Base-by-base conservation (phyloP, 169 alveolate species). In the Plasmodium gonderi region DNA sequence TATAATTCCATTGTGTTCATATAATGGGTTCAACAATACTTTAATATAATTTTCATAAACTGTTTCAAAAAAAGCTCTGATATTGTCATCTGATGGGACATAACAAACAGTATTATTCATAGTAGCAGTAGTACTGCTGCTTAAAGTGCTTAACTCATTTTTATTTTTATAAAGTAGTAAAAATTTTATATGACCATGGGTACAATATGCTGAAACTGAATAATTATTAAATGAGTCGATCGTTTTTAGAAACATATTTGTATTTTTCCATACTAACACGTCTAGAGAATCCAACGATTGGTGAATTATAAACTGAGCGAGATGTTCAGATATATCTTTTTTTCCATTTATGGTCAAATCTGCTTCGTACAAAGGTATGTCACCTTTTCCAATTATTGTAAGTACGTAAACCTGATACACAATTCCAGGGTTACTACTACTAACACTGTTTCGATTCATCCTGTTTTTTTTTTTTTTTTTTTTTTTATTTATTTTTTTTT, bases 301-400 rank as follows among this genome's bases (percentile, higher is more conserved):
- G 45, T 97, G 98, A 23, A 97, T 96, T 49, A 97, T 97, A 81
- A 97, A 97, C 47, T 97, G 97, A 47, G 97, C 96, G 36, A 96
- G 92, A 80, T 97, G 98, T 65, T 98, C 97, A 31, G 98, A 96
- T 78, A 96, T 97, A 11, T 95, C 96, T 33, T 97, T 90, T 90
- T 95, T 91, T 3, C 98, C 98, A 3, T 97, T 96, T 11, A 98
- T 94, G 2, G 97, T 90, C 23, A 97, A 85, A 82, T 96, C 98
- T 60, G 97, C 98, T 69, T 96, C 97, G 75, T 95, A 94, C 51
- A 97, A 85, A 6, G 98, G 98, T 69, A 91, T 94, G 89, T 97
- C 98, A 17, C 97, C 98, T 90, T 96, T 97, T 31, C 98, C 98
- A 23, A 97, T 97, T 31, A 97, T 97, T 12, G 97, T 94, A n/a